phyloP scores from a whole-genome alignment of 176 grass and related monocot genomes.

The Cocos nucifera region DNA sequence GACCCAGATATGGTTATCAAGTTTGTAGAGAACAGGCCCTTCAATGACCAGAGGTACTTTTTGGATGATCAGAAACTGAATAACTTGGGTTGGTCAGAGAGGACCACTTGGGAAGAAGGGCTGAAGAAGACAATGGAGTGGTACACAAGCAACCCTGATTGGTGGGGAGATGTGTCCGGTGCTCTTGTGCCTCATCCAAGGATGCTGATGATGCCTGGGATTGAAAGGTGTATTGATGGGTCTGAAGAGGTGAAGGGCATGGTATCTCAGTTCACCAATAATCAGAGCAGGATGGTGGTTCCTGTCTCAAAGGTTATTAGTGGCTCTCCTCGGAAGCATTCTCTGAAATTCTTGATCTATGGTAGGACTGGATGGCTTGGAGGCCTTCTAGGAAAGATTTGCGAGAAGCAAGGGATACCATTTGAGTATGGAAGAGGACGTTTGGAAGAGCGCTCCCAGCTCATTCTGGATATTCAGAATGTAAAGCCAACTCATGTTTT shows the following conservation, averaged over 20 bases:
- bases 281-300: slow-evolving; percentile 13
- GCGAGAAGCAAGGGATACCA: slow-evolving; percentile 16
- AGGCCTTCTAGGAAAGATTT: slow-evolving; percentile 15
- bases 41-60: slow-evolving; percentile 21
- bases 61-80: slow-evolving; percentile 20
- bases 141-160: slow-evolving; percentile 16
- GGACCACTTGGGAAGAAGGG: slow-evolving; percentile 14
- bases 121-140: slow-evolving; percentile 24
- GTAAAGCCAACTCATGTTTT: slow-evolving; percentile 22
- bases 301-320: neutral
- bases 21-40: slow-evolving; percentile 14
- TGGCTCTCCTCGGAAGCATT: neutral
- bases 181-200: slow-evolving; percentile 17
- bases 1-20: slow-evolving; percentile 6
- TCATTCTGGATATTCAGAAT: slow-evolving; percentile 13
- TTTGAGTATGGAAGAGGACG: slow-evolving; percentile 19
- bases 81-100: slow-evolving; percentile 14
- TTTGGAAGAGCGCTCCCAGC: slow-evolving; percentile 15
- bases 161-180: slow-evolving; percentile 20
- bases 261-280: neutral
- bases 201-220: slow-evolving; percentile 18
- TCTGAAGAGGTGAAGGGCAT: slow-evolving; percentile 6
- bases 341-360: slow-evolving; percentile 18
- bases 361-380: slow-evolving; percentile 21
- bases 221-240: slow-evolving; percentile 1